Conservation (phyloP, 257 asterid genomes). For the Solanum ossicruentum region DNA sequence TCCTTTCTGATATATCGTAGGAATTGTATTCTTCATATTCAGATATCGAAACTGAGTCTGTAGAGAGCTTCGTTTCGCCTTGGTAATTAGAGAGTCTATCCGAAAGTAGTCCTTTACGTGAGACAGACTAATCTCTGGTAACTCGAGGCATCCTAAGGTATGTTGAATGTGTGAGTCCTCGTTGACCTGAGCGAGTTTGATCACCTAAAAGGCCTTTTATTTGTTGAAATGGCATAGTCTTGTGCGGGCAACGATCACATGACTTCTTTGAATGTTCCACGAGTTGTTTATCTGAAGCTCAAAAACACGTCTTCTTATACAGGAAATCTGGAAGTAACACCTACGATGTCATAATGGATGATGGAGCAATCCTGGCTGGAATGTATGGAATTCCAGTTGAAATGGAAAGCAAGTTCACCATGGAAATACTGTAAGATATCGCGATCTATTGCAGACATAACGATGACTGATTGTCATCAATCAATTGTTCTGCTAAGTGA, state of each 20-base stretch:
- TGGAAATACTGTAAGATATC: constrained; percentile 54
- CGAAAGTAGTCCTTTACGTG: not conserved
- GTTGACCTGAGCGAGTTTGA: not conserved
- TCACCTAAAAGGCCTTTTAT: not conserved
- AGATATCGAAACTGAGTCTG: not conserved
- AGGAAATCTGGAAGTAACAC: constrained; percentile 55
- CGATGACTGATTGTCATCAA: not conserved
- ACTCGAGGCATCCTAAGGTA: not conserved
- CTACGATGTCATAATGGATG: constrained; percentile 69
- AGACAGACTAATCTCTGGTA: not conserved
- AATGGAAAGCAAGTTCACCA: constrained; percentile 51
- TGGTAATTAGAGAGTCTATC: not conserved
- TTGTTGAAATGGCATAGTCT: not conserved
- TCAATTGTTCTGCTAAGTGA: not conserved
- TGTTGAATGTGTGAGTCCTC: not conserved
- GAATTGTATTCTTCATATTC: not conserved
- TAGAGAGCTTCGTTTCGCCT: not conserved
- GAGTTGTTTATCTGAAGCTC: not conserved
- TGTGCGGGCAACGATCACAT: not conserved
- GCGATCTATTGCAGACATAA: not conserved
- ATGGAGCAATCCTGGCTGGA: constrained; percentile 82
- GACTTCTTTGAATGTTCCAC: not conserved
- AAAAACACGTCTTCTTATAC: not conserved
- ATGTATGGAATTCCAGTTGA: constrained; percentile 77
- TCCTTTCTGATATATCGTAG: not conserved